Conservation (phyloP, 2,329 filamentous ascomycete species). For the Eurotiales sp. region DNA sequence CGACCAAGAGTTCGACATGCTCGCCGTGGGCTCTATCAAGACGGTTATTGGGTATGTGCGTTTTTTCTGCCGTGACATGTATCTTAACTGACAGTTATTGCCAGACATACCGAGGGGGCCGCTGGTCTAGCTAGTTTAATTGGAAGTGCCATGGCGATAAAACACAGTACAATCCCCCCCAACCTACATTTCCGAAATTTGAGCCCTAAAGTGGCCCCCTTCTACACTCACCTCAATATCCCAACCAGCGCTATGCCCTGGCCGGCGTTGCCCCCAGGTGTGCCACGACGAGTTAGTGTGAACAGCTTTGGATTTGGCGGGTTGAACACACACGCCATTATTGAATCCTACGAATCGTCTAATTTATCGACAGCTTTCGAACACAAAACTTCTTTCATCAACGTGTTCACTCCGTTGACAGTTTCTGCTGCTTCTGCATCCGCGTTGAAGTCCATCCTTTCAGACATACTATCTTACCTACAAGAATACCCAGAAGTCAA, state of each 20-base stretch:
- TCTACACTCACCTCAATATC: slow-evolving; percentile 23
- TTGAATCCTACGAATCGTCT: slow-evolving; percentile 14
- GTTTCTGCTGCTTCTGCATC: too few species aligned
- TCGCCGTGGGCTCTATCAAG: slow-evolving; percentile 27
- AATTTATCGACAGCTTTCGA: not conserved
- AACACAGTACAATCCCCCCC: slow-evolving; percentile 28
- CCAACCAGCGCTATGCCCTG: slow-evolving; percentile 15
- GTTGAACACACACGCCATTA: slow-evolving; percentile 26
- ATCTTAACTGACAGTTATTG: too few species aligned
- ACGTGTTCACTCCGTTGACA: too few species aligned
- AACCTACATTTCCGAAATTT: slow-evolving; percentile 25
- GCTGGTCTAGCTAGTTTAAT: slow-evolving; percentile 25
- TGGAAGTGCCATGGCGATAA: slow-evolving; percentile 30
- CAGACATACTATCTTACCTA: too few species aligned
- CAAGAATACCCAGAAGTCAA: too few species aligned
- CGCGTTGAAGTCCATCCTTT: too few species aligned
- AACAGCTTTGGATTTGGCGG: slow-evolving; percentile 46
- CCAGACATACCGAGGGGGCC: slow-evolving; percentile 29
- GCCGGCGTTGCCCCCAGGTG: slow-evolving; percentile 29
- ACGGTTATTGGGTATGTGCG: slow-evolving; percentile 31
- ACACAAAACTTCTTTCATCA: not conserved
- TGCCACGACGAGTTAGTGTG: slow-evolving; percentile 24
- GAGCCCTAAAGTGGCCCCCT: slow-evolving; percentile 23
- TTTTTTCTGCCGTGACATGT: too few species aligned
- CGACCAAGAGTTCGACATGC: too few species aligned